A percentile compares a stretch with the other conserved stretches of the same genome.
Evolutionary conservation across 768 basidiomycete genomes (phyloP).

Genomic region (Pseudohyphozyma bogoriensis): DNA sequence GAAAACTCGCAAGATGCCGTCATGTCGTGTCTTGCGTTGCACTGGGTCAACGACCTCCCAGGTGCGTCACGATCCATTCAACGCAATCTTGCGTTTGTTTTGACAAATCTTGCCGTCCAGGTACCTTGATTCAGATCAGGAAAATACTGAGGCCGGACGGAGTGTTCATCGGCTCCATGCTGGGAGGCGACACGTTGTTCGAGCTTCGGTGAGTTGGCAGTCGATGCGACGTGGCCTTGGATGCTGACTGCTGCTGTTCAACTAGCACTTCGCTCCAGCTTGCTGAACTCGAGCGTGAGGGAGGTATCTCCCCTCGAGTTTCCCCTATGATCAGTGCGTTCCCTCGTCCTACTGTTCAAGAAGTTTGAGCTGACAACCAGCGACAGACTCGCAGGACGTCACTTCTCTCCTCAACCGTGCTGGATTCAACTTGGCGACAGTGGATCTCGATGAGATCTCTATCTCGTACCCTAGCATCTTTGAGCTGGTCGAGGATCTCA

Average conservation of each 20-base stretch:
- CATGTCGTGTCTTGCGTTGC: conserved; percentile 79
- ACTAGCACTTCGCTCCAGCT: conserved; percentile 79
- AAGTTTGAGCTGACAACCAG: neutral
- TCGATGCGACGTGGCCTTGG: too few species aligned
- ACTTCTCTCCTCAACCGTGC: conserved; percentile 86
- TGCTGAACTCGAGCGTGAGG: conserved; percentile 85
- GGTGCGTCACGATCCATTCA: conserved; percentile 44
- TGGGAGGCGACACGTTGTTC: conserved; percentile 92
- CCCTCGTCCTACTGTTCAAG: neutral
- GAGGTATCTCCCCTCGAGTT: conserved; percentile 89
- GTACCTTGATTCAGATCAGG: conserved; percentile 72
- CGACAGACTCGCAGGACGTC: conserved; percentile 75
- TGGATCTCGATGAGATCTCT: conserved; percentile 87
- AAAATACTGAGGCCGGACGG: conserved; percentile 81
- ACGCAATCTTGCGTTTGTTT: neutral
- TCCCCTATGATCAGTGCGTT: conserved; percentile 90
- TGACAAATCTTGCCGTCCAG: conserved; percentile 39
- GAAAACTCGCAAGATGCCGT: conserved; percentile 79
- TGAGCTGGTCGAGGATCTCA: conserved; percentile 88
- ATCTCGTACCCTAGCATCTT: conserved; percentile 89
- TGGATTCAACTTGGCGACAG: conserved; percentile 84
- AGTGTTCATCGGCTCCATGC: conserved; percentile 84
- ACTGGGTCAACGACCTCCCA: conserved; percentile 97
- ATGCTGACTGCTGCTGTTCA: too few species aligned
- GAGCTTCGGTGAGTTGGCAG: conserved; percentile 60